Evolutionary conservation across 2,329 filamentous ascomycete genomes (phyloP), one percentile per base, ranked within the genome.

Genomic region (Curvularia eragrostidis): DNA sequence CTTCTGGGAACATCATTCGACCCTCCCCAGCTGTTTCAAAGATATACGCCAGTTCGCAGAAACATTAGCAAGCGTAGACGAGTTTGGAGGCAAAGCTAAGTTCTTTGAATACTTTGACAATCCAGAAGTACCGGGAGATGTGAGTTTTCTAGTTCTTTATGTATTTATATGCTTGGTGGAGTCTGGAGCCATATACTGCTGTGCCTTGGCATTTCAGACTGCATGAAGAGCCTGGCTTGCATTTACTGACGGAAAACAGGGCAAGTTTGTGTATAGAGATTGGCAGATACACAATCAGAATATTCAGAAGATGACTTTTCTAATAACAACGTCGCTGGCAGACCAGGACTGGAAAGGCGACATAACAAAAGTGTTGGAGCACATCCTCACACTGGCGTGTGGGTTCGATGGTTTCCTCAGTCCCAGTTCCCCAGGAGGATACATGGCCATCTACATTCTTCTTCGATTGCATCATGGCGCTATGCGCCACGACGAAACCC

Each of bases 31-130:
- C 19, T 75, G 73, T 56, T 76, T 72, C 43, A 54, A 59, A 8
- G 74, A 76, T 48, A 60, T 76, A 3, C 62, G 64, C 21, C 65
- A 39, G 5, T 67, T 68, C 42, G 62, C 75, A 1, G 56, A 68
- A 42, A 50, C 6, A 24, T 47, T 12, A 50, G 61, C n/a, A 38
- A 69, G 15, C 54, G 9, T 7, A 23, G 15, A 26, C 24, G 41
- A 15, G 13, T 24, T 15, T n/a, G 41, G 41, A 9, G 41, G 41
- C 8, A 64, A 42, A 44, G 24, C 18, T 32, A 59, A 1, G 68
- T 74, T 58, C 61, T 62, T 3, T 21, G 10, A 5, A 43, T 59
- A 44, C 7, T 49, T 28, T 10, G 5, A 10, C 10, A 10, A 10
- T 5, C 23, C n/a, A 10, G 15, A 13, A 24, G 7, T 28, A 18